Evolutionary conservation across 129 eudicot species (phyloP).

Genomic region (Lactuca saligna): DNA sequence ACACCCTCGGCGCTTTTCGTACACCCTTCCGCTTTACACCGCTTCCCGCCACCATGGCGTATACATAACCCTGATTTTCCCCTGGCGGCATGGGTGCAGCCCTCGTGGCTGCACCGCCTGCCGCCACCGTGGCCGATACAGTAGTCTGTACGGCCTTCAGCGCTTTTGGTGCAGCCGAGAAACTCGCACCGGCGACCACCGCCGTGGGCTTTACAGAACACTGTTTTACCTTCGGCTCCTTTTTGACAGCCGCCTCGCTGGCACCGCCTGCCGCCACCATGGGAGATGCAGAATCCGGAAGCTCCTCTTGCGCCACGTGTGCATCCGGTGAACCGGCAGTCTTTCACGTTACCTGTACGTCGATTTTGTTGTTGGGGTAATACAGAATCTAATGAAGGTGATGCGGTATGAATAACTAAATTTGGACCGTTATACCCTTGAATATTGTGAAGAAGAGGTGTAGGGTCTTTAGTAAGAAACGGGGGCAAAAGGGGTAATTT

Average conservation of each 20-base stretch:
- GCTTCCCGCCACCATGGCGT: slow-evolving; percentile 89
- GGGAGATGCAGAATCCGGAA: slow-evolving; percentile 80
- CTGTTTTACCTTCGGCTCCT: slow-evolving; percentile 88
- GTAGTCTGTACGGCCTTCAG: slow-evolving; percentile 79
- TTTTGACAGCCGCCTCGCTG: slow-evolving; percentile 68
- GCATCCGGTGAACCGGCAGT: slow-evolving; percentile 66
- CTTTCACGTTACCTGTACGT: slow-evolving; percentile 48
- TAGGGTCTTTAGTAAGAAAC: slow-evolving; percentile 21
- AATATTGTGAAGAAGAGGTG: slow-evolving; percentile 5
- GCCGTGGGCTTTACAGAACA: slow-evolving; percentile 89
- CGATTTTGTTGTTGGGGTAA: slow-evolving; percentile 15
- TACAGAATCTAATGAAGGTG: slow-evolving; percentile 29
- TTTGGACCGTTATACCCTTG: slow-evolving; percentile 8
- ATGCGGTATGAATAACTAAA: slow-evolving; percentile 20
- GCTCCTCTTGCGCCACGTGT: slow-evolving; percentile 86
- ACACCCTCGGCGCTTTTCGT: slow-evolving; percentile 77
- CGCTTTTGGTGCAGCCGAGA: slow-evolving; percentile 86
- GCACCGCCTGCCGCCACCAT: slow-evolving; percentile 91
- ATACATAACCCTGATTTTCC: slow-evolving; percentile 88
- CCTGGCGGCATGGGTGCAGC: slow-evolving; percentile 80
- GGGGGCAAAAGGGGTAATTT: slow-evolving; percentile 49
- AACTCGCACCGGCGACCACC: slow-evolving; percentile 84
- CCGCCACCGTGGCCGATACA: slow-evolving; percentile 96
- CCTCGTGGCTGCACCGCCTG: slow-evolving; percentile 63
- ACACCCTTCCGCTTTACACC: slow-evolving; percentile 70